Base-by-base conservation (phyloP, 805 yeast species). In the Teunomyces pallodes region DNA sequence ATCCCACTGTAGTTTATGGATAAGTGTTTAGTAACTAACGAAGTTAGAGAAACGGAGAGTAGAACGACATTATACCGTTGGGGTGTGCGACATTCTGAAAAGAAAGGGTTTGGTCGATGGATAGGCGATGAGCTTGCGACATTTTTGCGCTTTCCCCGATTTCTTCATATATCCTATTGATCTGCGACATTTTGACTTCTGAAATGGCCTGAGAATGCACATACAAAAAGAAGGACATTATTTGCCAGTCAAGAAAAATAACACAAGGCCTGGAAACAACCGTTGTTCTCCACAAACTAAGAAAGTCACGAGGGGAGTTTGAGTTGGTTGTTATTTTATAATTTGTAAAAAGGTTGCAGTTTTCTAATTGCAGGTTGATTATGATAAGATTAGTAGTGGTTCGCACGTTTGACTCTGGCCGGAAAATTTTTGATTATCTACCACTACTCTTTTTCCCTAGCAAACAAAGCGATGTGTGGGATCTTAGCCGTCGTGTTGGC, bases 401-500 rank as follows among this genome's bases (percentile, higher is more conserved):
- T 20, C 24, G 24, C 24, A 20, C 24, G 24, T 20, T 20, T 38
- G 41, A 38, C 41, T 38, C 41, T 13, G 41, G 28, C 10, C 41
- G 20, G 41, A 38, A 38, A 38, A 38, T 24, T 38, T 30, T 38
- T 36, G 27, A 24, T 38, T 38, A 38, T 38, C 41, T 20, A 24
- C 40, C 17, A 17, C 28, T n/a, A 17, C 40, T 20, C 14, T 28
- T 16, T 36, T 13, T n/a, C 9, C 27, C 9, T 26, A 38, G 14
- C 40, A 38, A 13, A 20, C 9, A 13, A 10, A 38, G n/a, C 41
- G 39, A 94, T 92, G 99, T 94, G 99, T 82, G 99, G 99, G 59
- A 85, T 94, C 53, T 72, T 92, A 58, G 99, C 96, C 49, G 78
- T 92, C 46, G 86, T 90, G 38, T 76, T 89, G 48, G 88, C 96